Conservation (phyloP, 225 moss, liverwort and hornwort genomes). For the Anthoceros angustus region DNA sequence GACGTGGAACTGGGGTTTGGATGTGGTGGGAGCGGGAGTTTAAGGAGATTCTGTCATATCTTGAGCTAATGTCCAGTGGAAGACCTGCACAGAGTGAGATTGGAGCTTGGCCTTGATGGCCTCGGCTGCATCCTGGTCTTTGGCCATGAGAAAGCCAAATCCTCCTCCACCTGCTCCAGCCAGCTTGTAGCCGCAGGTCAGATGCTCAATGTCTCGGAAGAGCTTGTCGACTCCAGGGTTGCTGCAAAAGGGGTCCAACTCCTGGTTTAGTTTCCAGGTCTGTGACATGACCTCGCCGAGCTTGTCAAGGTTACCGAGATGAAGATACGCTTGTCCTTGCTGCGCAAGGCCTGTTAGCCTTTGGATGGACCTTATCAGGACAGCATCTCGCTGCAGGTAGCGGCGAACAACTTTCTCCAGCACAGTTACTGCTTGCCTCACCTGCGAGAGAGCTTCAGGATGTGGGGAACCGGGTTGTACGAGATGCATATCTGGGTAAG, state of each 20-base stretch:
- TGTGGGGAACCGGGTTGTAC: background rate
- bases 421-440: conserved; percentile 44
- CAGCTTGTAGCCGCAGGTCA: conserved; percentile 58
- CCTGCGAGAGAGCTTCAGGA: conserved; percentile 17
- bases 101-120: conserved; percentile 30
- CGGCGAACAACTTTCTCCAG: conserved; percentile 50
- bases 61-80: conserved; percentile 40
- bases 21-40: no score
- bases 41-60: background rate
- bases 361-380: conserved; percentile 30
- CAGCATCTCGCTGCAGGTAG: conserved; percentile 50
- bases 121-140: conserved; percentile 16
- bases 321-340: conserved; percentile 31
- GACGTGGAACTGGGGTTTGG: no score
- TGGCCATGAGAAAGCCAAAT: conserved; percentile 48
- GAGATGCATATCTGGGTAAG: background rate
- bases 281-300: conserved; percentile 40
- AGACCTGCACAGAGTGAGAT: conserved; percentile 33
- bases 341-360: conserved; percentile 38
- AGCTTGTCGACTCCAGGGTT: conserved; percentile 39
- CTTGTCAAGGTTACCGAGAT: conserved; percentile 27
- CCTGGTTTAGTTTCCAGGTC: conserved; percentile 56
- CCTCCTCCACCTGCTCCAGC: conserved; percentile 73
- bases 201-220: conserved; percentile 37
- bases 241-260: conserved; percentile 63